phyloP scores from a whole-genome alignment of 306 rosid genomes.

The Abrus precatorius region DNA sequence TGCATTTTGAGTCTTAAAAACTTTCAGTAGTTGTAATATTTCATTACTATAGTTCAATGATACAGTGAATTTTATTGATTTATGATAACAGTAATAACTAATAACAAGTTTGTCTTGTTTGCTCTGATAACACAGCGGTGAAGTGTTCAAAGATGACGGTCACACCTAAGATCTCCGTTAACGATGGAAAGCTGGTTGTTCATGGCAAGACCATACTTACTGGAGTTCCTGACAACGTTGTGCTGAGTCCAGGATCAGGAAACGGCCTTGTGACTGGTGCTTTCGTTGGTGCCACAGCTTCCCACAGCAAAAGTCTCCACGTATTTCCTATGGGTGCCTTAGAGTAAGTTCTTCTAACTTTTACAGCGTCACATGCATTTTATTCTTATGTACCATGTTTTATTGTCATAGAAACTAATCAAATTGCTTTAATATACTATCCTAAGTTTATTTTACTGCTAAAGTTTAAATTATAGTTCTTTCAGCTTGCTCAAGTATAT shows the following conservation, averaged over 20 bases:
- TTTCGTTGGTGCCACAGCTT: conserved; percentile 86
- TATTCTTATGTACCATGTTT: conserved; percentile 21
- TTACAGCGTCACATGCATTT: not conserved
- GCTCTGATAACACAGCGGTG: conserved; percentile 45
- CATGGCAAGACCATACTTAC: conserved; percentile 86
- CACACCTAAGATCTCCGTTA: conserved; percentile 69
- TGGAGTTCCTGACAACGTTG: conserved; percentile 85
- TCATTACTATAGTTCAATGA: not conserved
- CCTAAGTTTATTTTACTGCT: not conserved
- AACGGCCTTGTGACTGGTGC: conserved; percentile 78
- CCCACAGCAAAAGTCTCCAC: conserved; percentile 79
- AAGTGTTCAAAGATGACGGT: conserved; percentile 78
- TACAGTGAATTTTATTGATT: not conserved
- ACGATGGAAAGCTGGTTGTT: conserved; percentile 84
- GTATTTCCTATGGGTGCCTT: conserved; percentile 84
- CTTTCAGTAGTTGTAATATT: conserved; percentile 1
- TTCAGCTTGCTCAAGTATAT: not conserved
- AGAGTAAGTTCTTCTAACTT: conserved; percentile 66
- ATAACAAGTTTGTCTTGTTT: not conserved
- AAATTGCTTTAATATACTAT: not conserved
- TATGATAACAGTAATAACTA: not conserved
- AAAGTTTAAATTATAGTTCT: not conserved
- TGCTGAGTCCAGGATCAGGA: conserved; percentile 73
- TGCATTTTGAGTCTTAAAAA: not conserved
- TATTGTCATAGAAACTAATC: conserved; percentile 1